Percentiles rank a stretch among this genome's conserved stretches.
Conservation (phyloP, 352 stramenopile genomes). For the Elongisporangium anandrum region DNA sequence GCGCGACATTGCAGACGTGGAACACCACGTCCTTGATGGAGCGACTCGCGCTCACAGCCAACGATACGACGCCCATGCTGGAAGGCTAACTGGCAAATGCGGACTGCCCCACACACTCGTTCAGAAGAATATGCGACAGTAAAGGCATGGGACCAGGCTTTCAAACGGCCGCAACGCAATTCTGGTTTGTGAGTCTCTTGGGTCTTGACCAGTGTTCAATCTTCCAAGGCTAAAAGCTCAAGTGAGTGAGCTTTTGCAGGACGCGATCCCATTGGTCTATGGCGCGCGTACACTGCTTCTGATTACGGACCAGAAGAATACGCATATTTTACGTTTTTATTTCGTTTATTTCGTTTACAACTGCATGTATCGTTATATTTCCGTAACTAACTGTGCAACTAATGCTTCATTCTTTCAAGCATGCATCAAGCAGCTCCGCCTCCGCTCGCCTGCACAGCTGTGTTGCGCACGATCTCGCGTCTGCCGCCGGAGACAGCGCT, state of each 20-base stretch:
- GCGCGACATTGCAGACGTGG: not conserved
- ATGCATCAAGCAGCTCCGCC: not conserved
- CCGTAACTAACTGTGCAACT: not conserved
- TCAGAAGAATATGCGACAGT: not conserved
- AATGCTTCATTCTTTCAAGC: not conserved
- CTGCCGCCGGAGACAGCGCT: conserved; percentile 1
- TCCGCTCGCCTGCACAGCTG: not conserved
- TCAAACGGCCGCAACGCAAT: not conserved
- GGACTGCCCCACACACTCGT: not conserved
- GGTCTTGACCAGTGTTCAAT: too few species aligned
- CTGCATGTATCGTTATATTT: not conserved
- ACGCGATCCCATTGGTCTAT: not conserved
- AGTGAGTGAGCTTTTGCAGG: too few species aligned
- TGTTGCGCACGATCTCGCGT: not conserved
- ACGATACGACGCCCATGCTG: not conserved
- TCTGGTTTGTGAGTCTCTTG: not conserved
- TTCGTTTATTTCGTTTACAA: not conserved
- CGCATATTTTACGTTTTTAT: not conserved
- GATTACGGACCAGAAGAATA: not conserved
- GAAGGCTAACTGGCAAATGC: not conserved
- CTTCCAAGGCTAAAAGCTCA: too few species aligned
- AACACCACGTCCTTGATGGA: not conserved
- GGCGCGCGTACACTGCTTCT: not conserved
- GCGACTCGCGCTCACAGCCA: not conserved
- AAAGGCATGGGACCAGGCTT: not conserved